Conservation (phyloP, 148 eudicot species). For the Rhododendron ferrugineum region DNA sequence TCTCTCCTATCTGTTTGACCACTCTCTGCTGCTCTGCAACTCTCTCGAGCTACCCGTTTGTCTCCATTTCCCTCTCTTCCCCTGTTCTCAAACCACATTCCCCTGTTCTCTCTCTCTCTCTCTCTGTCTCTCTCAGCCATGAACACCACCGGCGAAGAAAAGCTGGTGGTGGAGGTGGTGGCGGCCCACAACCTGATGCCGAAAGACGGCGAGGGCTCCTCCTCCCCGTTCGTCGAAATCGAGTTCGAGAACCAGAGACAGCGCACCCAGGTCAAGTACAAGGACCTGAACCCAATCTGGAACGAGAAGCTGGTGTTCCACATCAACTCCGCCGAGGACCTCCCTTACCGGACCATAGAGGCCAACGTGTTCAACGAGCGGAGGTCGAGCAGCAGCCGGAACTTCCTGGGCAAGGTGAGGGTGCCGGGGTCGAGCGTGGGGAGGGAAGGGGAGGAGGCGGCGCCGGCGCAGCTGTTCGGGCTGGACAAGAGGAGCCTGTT, state of each 20-base stretch:
- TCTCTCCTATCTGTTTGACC: background rate
- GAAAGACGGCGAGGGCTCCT: conserved; percentile 91
- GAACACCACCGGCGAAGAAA: conserved; percentile 44
- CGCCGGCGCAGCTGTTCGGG: conserved; percentile 52
- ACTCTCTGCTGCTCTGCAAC: background rate
- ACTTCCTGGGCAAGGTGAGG: conserved; percentile 71
- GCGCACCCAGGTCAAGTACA: conserved; percentile 58
- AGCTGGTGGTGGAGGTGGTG: conserved; percentile 83
- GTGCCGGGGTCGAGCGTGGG: conserved; percentile 62
- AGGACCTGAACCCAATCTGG: conserved; percentile 85
- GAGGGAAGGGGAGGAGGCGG: conserved; percentile 47
- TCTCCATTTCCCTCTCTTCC: background rate
- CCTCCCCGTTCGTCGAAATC: conserved; percentile 81
- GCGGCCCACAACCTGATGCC: conserved; percentile 92
- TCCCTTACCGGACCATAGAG: conserved; percentile 68
- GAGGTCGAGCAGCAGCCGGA: conserved; percentile 61
- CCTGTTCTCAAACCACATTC: background rate
- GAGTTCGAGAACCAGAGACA: conserved; percentile 67
- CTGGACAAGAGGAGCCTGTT: conserved; percentile 79
- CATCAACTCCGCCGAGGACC: conserved; percentile 51
- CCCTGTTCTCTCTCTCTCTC: conserved; percentile 2
- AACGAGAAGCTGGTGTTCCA: conserved; percentile 78
- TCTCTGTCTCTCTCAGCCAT: conserved; percentile 7
- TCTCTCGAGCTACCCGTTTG: background rate
- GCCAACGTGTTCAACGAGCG: conserved; percentile 70